These are phyloP conservation scores for Picochlorum sp. DNA, from an alignment of 139 green algal species.

Conservation along the genomic window DNA sequence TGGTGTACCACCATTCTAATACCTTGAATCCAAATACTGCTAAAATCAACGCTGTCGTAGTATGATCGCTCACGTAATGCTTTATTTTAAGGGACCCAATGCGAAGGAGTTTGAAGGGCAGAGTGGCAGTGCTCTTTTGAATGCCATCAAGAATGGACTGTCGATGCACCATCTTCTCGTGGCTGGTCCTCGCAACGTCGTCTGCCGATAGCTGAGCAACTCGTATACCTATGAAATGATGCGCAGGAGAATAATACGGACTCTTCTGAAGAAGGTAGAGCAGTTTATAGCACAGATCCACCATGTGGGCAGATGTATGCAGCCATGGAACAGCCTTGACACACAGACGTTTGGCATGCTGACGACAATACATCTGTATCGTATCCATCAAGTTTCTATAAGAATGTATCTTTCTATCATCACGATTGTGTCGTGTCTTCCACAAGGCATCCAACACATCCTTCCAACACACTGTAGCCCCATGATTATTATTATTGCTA, in stretches of 20 bases:
- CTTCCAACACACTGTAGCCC: too few species aligned
- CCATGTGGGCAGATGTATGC: constrained; percentile 40
- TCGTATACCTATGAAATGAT: constrained; percentile 49
- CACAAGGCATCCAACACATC: not conserved
- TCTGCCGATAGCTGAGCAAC: constrained; percentile 48
- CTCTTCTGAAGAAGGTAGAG: constrained; percentile 51
- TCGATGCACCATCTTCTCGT: not conserved
- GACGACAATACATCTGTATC: not conserved
- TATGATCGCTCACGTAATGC: constrained; percentile 25
- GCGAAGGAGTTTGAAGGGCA: not conserved
- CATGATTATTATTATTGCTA: too few species aligned
- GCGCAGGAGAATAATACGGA: constrained; percentile 38
- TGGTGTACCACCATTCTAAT: constrained; percentile 91
- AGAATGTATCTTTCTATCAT: too few species aligned
- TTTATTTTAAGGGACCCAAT: not conserved
- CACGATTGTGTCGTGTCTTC: not conserved
- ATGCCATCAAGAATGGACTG: not conserved
- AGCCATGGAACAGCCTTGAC: constrained; percentile 45
- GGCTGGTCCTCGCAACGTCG: constrained; percentile 37
- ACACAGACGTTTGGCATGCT: constrained; percentile 9
- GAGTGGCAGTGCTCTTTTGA: not conserved
- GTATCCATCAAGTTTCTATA: not conserved
- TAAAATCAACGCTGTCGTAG: constrained; percentile 60
- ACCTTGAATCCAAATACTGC: constrained; percentile 85
- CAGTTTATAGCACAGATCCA: constrained; percentile 60